phyloP scores from a whole-genome alignment of 305 asterid species.

The Stenogyne calaminthoides region DNA sequence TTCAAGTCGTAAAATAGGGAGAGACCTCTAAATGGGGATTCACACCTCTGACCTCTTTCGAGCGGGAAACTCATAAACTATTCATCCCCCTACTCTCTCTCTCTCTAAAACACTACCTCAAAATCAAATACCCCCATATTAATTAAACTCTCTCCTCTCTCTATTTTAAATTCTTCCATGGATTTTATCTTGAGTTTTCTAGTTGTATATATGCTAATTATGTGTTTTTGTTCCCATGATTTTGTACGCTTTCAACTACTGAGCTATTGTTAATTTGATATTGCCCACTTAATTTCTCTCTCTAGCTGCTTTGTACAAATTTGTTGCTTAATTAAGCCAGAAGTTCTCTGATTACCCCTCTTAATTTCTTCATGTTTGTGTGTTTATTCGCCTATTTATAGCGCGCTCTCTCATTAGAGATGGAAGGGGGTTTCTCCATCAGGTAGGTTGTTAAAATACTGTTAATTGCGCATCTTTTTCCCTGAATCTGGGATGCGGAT shows the following conservation, averaged over 20 bases:
- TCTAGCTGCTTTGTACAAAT: slow-evolving; percentile 3
- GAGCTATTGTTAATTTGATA: not conserved
- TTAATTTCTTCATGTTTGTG: not conserved
- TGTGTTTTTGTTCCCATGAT: not conserved
- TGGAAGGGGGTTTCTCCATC: slow-evolving; percentile 60
- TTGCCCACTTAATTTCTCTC: slow-evolving; percentile 20
- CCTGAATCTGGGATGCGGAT: slow-evolving; percentile 1
- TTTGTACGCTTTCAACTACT: not conserved
- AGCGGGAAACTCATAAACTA: slow-evolving; percentile 32
- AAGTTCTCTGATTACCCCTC: not conserved
- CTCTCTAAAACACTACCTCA: slow-evolving; percentile 14
- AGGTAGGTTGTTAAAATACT: slow-evolving; percentile 49
- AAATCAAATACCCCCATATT: slow-evolving; percentile 15
- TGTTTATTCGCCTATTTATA: slow-evolving; percentile 5
- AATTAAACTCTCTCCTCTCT: not conserved
- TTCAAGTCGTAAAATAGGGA: slow-evolving; percentile 35
- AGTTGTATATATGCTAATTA: not conserved
- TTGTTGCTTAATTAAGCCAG: not conserved
- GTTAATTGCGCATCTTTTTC: slow-evolving; percentile 20
- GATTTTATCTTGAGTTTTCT: not conserved
- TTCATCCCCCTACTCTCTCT: not conserved
- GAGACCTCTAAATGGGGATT: slow-evolving; percentile 38
- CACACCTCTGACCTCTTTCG: slow-evolving; percentile 30
- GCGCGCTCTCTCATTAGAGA: slow-evolving; percentile 24
- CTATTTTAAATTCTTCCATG: slow-evolving; percentile 7